Conservation (phyloP, 371 early-diverging fungal genomes). For the Mortierella polycephala region DNA sequence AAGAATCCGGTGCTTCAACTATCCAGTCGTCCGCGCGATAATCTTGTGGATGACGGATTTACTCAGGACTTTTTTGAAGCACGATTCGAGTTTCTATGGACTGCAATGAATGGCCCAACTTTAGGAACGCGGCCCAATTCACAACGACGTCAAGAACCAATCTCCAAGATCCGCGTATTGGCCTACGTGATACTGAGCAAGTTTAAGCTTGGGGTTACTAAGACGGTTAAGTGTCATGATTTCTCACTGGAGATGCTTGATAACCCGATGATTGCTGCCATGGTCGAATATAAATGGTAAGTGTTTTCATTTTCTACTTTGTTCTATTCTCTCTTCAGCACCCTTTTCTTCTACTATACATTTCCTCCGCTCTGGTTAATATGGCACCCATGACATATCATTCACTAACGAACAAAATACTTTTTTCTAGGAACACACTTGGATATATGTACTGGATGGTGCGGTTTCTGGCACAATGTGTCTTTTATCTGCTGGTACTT, state of each 20-base stretch:
- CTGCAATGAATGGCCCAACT: too few relatives aligned
- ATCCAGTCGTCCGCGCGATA: not conserved
- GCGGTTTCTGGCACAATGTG: constrained; percentile 8
- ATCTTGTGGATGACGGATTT: not conserved
- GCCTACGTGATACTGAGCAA: not conserved
- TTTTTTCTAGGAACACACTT: constrained; percentile 6
- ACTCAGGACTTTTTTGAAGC: not conserved
- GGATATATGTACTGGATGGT: constrained; percentile 2
- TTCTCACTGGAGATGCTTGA: constrained; percentile 5
- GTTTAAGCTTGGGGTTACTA: not conserved
- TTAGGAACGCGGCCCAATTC: too few relatives aligned
- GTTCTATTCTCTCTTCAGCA: too few relatives aligned
- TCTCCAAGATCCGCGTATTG: not conserved
- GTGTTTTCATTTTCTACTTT: not conserved
- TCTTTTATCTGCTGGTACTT: constrained; percentile 3
- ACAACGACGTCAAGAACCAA: too few relatives aligned
- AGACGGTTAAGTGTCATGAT: not conserved
- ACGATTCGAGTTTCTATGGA: not conserved
- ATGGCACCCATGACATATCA: too few relatives aligned
- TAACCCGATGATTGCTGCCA: constrained; percentile 11
- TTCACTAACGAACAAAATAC: too few relatives aligned
- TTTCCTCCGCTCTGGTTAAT: too few relatives aligned
- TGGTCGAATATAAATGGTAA: constrained; percentile 16
- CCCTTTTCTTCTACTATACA: too few relatives aligned
- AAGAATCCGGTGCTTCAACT: not conserved